phyloP scores from a whole-genome alignment of 2,329 filamentous ascomycete species.

The Hypomyces perniciosus region DNA sequence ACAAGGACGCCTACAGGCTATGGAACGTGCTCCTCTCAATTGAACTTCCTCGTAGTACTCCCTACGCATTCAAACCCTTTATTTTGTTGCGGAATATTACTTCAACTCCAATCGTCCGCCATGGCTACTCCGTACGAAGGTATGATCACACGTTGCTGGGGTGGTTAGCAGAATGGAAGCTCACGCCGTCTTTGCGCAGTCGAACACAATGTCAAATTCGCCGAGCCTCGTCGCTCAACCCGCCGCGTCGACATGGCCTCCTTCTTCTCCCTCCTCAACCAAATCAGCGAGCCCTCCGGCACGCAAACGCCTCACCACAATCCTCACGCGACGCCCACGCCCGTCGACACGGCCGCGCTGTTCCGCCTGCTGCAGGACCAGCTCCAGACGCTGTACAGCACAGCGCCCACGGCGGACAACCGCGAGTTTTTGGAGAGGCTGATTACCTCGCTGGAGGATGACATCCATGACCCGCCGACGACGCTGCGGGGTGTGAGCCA shows the following conservation, averaged over 20 bases:
- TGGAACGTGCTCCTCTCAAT: neutral
- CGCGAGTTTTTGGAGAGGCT: conserved; percentile 45
- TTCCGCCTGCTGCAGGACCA: conserved; percentile 55
- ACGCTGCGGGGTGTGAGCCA: conserved; percentile 51
- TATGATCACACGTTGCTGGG: conserved; percentile 16
- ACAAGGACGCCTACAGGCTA: neutral
- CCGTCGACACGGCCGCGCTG: conserved; percentile 50
- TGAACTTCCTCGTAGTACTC: neutral
- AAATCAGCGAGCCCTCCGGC: conserved; percentile 38
- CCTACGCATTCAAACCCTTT: too few relatives aligned
- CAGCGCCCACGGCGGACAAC: conserved; percentile 44
- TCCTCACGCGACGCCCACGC: conserved; percentile 53
- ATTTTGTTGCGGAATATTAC: neutral
- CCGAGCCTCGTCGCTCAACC: conserved; percentile 32
- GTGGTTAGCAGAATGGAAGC: neutral
- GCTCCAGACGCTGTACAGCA: conserved; percentile 44
- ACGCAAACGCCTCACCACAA: conserved; percentile 38
- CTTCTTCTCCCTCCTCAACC: conserved; percentile 53
- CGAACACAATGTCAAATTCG: conserved; percentile 55
- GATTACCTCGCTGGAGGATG: conserved; percentile 40
- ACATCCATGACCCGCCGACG: conserved; percentile 48
- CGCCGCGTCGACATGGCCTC: conserved; percentile 59
- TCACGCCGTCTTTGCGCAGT: conserved; percentile 34
- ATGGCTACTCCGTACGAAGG: conserved; percentile 57
- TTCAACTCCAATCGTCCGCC: conserved; percentile 14